phyloP scores from a whole-genome alignment of 2,329 filamentous ascomycete species.

The Cytospora piceicola region DNA sequence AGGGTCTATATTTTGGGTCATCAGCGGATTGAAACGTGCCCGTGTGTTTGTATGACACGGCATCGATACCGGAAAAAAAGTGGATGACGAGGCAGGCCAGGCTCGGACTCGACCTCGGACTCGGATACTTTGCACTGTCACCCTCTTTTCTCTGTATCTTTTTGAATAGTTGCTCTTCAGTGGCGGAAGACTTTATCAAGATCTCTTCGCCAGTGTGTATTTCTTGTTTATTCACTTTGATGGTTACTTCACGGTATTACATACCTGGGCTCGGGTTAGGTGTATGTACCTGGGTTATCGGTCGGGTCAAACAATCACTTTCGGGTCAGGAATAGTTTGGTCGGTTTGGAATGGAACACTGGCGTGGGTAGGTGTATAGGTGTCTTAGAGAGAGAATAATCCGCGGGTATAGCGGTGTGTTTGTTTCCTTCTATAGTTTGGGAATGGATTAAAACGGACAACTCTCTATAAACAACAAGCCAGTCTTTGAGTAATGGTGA shows the following conservation, averaged over 20 bases:
- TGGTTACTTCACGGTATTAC: constrained; percentile 7
- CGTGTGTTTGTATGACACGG: not conserved
- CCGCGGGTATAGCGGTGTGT: not conserved
- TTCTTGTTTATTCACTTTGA: constrained; percentile 7
- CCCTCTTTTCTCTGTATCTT: constrained; percentile 11
- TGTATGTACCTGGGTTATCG: not conserved
- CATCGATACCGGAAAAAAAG: constrained; percentile 2
- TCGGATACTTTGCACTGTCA: not conserved
- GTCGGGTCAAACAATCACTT: not conserved
- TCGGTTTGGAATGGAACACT: not conserved
- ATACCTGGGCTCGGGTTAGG: constrained; percentile 19
- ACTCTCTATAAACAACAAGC: not conserved
- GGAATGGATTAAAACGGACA: not conserved
- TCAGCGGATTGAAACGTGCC: constrained; percentile 4
- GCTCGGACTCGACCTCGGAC: constrained; percentile 2
- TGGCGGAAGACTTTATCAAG: not conserved
- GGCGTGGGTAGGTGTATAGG: not conserved
- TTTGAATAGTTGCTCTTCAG: constrained; percentile 1
- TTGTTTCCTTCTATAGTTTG: not conserved
- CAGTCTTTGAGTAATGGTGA: not conserved
- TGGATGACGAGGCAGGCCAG: constrained; percentile 1
- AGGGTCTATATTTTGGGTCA: constrained; percentile 5
- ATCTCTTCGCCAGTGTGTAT: constrained; percentile 2
- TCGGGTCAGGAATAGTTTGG: not conserved
- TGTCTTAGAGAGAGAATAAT: not conserved